A percentile compares a stretch with the other conserved stretches of the same genome.
phyloP scores from a whole-genome alignment of 805 yeast species.

The baker's yeast (Saccharomyces cerevisiae) region DNA sequence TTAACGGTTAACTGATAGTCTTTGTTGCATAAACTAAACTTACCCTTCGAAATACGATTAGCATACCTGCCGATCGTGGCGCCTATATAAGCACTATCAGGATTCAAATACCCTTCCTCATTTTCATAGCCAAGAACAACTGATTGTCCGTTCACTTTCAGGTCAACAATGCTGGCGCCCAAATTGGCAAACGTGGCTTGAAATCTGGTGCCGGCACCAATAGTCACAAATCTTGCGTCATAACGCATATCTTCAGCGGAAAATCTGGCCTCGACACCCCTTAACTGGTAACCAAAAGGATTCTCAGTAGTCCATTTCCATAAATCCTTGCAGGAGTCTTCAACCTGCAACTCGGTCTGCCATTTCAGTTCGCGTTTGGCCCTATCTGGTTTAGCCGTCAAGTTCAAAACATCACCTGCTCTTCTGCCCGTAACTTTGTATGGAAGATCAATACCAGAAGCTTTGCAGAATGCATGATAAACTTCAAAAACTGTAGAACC shows the following conservation, averaged over 20 bases:
- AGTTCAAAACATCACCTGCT: conserved; percentile 66
- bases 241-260: conserved; percentile 7
- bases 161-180: conserved; percentile 44
- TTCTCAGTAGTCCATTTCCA: conserved; percentile 72
- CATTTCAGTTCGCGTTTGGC: conserved; percentile 62
- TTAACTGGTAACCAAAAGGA: conserved; percentile 48
- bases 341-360: conserved; percentile 48
- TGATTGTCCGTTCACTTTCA: conserved; percentile 33
- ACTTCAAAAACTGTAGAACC: conserved; percentile 77
- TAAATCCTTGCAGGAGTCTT: conserved; percentile 59
- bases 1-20: conserved; percentile 37
- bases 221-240: conserved; percentile 22
- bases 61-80: conserved; percentile 61
- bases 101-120: conserved; percentile 25
- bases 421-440: conserved; percentile 60
- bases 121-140: conserved; percentile 36
- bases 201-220: conserved; percentile 28
- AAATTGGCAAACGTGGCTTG: conserved; percentile 39
- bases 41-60: conserved; percentile 45
- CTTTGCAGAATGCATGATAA: conserved; percentile 52
- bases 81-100: conserved; percentile 47
- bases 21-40: conserved; percentile 35
- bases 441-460: conserved; percentile 57
- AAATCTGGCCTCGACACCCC: conserved; percentile 20
- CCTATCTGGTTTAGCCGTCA: conserved; percentile 62